Evolutionary conservation across 768 basidiomycete species (phyloP), one percentile per base, ranked within the genome.

Genomic region (Auriscalpium vulgare): DNA sequence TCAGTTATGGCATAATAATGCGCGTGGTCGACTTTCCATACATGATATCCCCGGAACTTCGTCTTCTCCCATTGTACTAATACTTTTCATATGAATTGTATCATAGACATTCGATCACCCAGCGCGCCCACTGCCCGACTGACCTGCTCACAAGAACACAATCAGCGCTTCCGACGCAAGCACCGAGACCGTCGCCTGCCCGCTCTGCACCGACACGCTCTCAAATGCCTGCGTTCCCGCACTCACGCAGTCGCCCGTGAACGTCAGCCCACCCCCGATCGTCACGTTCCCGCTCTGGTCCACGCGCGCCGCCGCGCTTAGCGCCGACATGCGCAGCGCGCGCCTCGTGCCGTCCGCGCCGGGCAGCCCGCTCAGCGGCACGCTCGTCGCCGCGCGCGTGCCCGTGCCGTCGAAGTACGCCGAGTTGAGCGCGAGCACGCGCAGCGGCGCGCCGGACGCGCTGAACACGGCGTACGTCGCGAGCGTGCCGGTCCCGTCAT

Each of bases 111-210:
- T 29, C 29, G 4, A 29, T 29, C 29, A 5, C 2, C 29, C 7
- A 29, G 29, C 29, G 29, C 29, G 29, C 29, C 29, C 7, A 29
- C 29, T 21, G n/a, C n/a, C n/a, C n/a, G n/a, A n/a, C 21, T 21
- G 21, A n/a, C 2, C 29, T 5, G 29, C 29, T 67, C 57, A 65
- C 55, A 72, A 48, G 45, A 62, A 69, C 48, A 74, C 64, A 46
- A 74, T 70, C 53, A 71, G 53, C n/a, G 70, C 72, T 59, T 74
- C 73, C 11, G 72, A 72, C 19, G 71, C 72, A 23, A 59, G 60
- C 50, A 74, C 65, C 5, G 63, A 50, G 14, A 73, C 67, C 10
- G 63, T 65, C 38, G 68, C 53, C 46, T 54, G 52, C 4, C 63
- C 63, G 16, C 58, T 66, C 34, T 40, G 52, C 13, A 71, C 66